Percentiles rank a stretch among this genome's conserved stretches.
Conservation (phyloP, 2,329 filamentous ascomycete species). For the Podosphaera fusca region DNA sequence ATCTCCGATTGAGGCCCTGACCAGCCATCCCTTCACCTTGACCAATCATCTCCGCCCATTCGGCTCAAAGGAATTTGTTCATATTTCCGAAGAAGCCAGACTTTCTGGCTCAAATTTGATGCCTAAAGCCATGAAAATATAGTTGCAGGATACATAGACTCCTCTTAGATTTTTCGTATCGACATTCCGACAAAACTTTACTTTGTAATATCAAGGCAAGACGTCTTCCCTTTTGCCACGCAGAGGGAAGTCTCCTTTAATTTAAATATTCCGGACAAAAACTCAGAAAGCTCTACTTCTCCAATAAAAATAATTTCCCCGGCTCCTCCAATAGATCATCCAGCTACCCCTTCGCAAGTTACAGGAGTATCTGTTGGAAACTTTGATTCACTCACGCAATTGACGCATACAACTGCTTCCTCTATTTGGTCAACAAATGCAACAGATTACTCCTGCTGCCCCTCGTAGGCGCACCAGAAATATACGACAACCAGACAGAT, state of each 20-base stretch:
- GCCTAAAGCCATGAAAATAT: neutral
- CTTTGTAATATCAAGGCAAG: neutral
- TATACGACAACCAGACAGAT: neutral
- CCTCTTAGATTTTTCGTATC: neutral
- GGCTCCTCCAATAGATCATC: neutral
- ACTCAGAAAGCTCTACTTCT: neutral
- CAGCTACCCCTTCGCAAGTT: neutral
- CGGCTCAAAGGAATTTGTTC: neutral
- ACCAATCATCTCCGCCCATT: neutral
- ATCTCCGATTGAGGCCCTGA: neutral
- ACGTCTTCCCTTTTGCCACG: neutral
- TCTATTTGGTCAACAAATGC: neutral
- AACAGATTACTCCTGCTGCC: neutral
- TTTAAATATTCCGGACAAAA: neutral
- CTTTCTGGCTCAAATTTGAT: neutral
- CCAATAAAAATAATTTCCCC: neutral
- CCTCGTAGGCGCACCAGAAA: neutral
- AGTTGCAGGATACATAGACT: slow-evolving; percentile 1
- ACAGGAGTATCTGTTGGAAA: neutral
- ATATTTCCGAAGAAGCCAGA: neutral
- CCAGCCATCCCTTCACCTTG: neutral
- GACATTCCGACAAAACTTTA: neutral
- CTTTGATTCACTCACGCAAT: neutral
- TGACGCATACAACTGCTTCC: neutral
- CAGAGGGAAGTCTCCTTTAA: neutral